Conservation (phyloP, 73 alveolate species). For the Tetrahymena malaccensis region DNA sequence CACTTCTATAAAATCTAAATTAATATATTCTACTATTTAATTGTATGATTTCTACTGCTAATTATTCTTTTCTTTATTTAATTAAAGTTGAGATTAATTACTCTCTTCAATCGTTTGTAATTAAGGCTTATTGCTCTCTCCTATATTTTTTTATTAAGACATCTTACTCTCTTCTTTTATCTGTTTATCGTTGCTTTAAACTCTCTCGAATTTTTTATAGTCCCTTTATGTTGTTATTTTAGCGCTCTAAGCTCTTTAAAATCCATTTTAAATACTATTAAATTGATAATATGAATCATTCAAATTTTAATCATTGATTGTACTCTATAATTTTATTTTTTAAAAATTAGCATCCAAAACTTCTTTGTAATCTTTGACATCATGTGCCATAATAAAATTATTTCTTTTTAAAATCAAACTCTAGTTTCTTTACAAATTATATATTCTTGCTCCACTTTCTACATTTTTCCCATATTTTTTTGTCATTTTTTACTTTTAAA, state of each 20-base stretch:
- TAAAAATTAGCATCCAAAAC: too few relatives aligned
- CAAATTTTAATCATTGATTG: too few relatives aligned
- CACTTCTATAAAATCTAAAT: neutral
- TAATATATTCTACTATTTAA: neutral
- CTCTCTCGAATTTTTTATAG: neutral
- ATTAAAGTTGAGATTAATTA: neutral
- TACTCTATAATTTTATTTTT: too few relatives aligned
- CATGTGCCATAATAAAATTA: neutral
- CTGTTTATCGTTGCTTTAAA: too few relatives aligned
- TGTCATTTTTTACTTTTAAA: too few relatives aligned
- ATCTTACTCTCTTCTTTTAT: neutral
- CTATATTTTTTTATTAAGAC: too few relatives aligned
- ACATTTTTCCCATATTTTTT: too few relatives aligned
- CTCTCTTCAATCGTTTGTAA: neutral
- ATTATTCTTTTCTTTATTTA: neutral
- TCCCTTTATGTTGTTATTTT: too few relatives aligned
- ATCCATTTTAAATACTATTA: neutral
- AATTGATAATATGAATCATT: neutral
- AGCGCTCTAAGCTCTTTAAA: neutral
- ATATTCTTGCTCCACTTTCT: neutral
- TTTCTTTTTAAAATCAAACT: neutral
- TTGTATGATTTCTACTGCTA: neutral
- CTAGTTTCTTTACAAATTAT: too few relatives aligned
- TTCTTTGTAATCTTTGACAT: neutral
- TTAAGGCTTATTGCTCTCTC: neutral